A percentile compares a stretch with the other conserved stretches of the same genome.
phyloP scores from a whole-genome alignment of 2,329 filamentous ascomycete genomes.

The Pseudogymnoascus destructans region DNA sequence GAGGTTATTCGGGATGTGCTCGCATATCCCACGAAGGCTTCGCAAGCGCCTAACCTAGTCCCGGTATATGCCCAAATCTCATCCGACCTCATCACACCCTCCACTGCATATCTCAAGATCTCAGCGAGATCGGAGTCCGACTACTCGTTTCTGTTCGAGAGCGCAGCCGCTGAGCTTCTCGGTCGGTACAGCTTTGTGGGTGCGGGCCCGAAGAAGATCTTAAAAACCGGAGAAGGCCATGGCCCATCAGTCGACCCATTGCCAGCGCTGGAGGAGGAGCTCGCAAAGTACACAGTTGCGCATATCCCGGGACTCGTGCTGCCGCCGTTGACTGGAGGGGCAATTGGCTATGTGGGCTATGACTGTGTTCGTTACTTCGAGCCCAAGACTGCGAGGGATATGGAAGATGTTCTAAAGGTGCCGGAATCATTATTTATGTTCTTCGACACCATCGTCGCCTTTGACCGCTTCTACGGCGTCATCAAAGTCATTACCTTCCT shows the following conservation, averaged over 20 bases:
- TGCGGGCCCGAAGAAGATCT: conserved; percentile 62
- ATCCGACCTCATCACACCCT: conserved; percentile 86
- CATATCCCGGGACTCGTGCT: conserved; percentile 70
- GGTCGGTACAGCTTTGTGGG: conserved; percentile 94
- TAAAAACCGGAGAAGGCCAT: conserved; percentile 80
- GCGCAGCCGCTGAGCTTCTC: conserved; percentile 84
- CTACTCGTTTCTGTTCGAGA: conserved; percentile 91
- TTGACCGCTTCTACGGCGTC: conserved; percentile 88
- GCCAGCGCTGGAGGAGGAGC: conserved; percentile 66
- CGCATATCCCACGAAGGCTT: conserved; percentile 32
- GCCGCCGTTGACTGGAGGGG: conserved; percentile 79
- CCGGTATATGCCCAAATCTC: conserved; percentile 75
- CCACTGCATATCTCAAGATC: conserved; percentile 88
- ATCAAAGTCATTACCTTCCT: conserved; percentile 92
- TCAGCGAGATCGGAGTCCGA: conserved; percentile 61
- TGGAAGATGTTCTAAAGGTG: conserved; percentile 78
- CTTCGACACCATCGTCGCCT: conserved; percentile 85
- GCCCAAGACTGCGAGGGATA: conserved; percentile 78
- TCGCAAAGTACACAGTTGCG: conserved; percentile 66
- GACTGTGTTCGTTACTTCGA: conserved; percentile 98
- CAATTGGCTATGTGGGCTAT: conserved; percentile 93
- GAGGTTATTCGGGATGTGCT: conserved; percentile 46
- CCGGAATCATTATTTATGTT: conserved; percentile 96
- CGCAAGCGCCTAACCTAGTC: conserved; percentile 58
- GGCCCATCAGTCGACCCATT: conserved; percentile 75